These are phyloP conservation scores for Bolboschoenoplectus hybrid DNA, from an alignment of 202 grass and related monocot species.

Conservation along the genomic window DNA sequence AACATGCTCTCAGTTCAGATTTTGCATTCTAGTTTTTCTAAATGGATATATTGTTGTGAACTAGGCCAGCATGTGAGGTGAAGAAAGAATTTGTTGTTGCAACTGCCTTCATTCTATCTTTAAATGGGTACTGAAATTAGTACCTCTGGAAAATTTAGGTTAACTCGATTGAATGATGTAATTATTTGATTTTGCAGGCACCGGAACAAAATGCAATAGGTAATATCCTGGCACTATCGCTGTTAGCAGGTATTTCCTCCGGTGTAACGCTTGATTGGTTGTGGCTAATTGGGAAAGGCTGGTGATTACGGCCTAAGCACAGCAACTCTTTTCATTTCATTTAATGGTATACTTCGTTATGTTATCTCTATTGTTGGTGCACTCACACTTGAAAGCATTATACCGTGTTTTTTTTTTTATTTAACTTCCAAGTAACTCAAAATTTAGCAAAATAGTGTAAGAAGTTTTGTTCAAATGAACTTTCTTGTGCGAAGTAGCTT, in stretches of 20 bases:
- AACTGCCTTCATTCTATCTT: neutral
- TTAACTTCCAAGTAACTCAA: neutral
- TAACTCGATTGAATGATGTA: neutral
- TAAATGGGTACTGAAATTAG: neutral
- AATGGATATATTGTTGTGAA: neutral
- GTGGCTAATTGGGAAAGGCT: constrained; percentile 90
- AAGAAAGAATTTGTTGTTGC: neutral
- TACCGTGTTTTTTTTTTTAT: neutral
- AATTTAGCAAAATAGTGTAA: constrained; percentile 14
- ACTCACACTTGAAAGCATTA: neutral
- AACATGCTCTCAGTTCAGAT: neutral
- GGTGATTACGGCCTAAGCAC: constrained; percentile 41
- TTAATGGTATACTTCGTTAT: neutral
- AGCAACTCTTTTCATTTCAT: constrained; percentile 10
- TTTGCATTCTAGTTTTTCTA: neutral
- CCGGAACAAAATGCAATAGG: constrained; percentile 76
- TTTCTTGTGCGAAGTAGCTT: neutral
- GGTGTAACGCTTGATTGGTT: constrained; percentile 60
- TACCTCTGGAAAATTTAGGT: neutral
- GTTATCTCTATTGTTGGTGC: constrained; percentile 5
- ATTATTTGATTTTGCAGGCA: constrained; percentile 49
- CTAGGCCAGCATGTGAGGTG: neutral
- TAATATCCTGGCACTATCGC: constrained; percentile 57
- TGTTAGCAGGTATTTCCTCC: constrained; percentile 60
- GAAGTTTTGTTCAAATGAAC: neutral